These are phyloP conservation scores for Lobosporangium transversale DNA, from an alignment of 192 early-diverging fungal species.

Conservation along the genomic window DNA sequence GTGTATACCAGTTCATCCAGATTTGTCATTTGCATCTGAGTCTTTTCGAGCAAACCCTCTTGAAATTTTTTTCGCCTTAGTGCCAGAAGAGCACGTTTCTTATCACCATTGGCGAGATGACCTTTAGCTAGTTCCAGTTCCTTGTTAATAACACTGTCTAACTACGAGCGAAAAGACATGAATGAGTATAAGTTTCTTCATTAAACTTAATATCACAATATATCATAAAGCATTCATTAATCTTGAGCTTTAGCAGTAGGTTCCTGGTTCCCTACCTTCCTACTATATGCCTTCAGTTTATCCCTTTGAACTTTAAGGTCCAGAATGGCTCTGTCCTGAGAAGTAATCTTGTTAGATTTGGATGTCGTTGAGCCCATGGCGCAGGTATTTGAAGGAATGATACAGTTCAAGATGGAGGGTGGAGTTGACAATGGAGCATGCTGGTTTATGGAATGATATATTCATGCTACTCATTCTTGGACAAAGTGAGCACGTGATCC, in stretches of 20 bases:
- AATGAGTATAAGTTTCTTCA: background rate
- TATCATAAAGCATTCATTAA: no score
- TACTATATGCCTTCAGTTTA: slow-evolving; percentile 91
- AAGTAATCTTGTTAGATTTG: slow-evolving; percentile 71
- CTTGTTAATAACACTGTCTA: slow-evolving; percentile 81
- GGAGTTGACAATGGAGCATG: no score
- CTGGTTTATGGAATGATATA: no score
- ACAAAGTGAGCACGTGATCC: no score
- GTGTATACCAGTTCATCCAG: slow-evolving; percentile 90
- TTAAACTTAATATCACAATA: no score
- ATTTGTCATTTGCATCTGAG: slow-evolving; percentile 88
- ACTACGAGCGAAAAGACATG: slow-evolving; percentile 53
- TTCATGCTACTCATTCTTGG: no score
- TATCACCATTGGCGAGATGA: slow-evolving; percentile 79
- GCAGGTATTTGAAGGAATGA: slow-evolving; percentile 16
- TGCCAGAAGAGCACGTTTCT: slow-evolving; percentile 84
- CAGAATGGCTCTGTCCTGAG: slow-evolving; percentile 92
- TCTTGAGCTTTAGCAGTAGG: no score
- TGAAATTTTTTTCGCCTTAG: slow-evolving; percentile 97
- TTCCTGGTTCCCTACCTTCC: slow-evolving; percentile 77
- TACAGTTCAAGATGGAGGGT: no score
- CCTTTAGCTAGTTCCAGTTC: slow-evolving; percentile 84
- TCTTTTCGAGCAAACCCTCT: slow-evolving; percentile 84
- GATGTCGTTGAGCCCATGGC: slow-evolving; percentile 20
- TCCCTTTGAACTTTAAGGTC: slow-evolving; percentile 97